Evolutionary conservation across 768 basidiomycete species (phyloP).

Genomic region (Paxillus involutus): DNA sequence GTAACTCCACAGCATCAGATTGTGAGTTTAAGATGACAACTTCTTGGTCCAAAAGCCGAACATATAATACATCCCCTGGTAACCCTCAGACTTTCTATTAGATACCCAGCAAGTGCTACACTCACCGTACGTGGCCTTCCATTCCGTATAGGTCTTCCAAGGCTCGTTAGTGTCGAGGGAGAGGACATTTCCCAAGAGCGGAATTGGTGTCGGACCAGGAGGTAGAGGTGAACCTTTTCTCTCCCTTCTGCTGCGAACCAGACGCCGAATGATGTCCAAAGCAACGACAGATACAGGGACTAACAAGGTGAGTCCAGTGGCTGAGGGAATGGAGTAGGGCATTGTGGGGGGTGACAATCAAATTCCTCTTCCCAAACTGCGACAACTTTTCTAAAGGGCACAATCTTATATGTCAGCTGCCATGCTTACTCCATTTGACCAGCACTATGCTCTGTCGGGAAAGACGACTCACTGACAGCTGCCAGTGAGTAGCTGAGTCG

Average conservation of each 20-base stretch:
- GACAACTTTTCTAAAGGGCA: no score
- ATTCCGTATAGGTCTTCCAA: conserved; percentile 17
- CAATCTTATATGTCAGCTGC: no score
- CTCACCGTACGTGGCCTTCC: conserved; percentile 18
- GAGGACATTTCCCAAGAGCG: conserved; percentile 20
- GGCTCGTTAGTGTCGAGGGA: conserved; percentile 15
- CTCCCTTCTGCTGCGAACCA: conserved; percentile 7
- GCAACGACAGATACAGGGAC: neutral
- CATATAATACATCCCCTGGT: conserved; percentile 46
- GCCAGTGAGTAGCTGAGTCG: no score
- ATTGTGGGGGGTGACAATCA: no score
- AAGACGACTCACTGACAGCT: no score
- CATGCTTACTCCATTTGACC: no score
- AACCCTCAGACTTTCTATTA: neutral
- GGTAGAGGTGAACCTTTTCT: conserved; percentile 15
- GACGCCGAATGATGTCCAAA: neutral
- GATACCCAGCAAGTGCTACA: neutral
- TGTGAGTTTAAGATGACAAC: conserved; percentile 46
- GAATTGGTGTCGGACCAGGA: conserved; percentile 19
- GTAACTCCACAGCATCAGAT: conserved; percentile 42
- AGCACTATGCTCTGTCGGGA: no score
- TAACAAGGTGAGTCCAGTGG: conserved; percentile 5
- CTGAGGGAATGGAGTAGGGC: neutral
- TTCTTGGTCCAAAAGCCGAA: conserved; percentile 43
- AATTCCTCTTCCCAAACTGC: no score